Evolutionary conservation across 805 yeast genomes (phyloP), one percentile per base, ranked within the genome.

Genomic region (Limtongia smithiae): DNA sequence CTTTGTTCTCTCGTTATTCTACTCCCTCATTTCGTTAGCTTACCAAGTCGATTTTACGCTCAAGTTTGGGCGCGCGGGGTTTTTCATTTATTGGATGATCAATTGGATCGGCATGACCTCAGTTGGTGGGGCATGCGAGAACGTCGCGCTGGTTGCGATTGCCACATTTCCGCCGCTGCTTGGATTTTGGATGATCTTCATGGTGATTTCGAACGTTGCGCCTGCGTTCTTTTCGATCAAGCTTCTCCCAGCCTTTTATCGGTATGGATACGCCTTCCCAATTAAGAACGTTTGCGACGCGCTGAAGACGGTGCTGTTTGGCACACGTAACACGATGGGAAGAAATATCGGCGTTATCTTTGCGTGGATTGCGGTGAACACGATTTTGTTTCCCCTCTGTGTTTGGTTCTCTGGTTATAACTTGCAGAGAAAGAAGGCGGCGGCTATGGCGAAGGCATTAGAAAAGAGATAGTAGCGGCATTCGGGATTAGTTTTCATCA

Each of bases 111-210:
- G 86, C 6, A 81, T 85, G 85, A 69, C 80, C 55, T 85, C 89
- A 0, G 82, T 84, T 25, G 94, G 93, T 50, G 79, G 84, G 35
- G 81, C 83, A 32, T 83, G 82, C 62, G 91, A 85, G 65, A 79
- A 81, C 51, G 68, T 76, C 59, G 79, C 80, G 0, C 62, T 79
- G 65, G 30, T 83, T 4, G 62, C 76, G 3, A 67, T 81, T 39
- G 66, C 79, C 4, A 45, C 70, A 15, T 72, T 73, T 44, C 90
- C 91, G 1, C 86, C 87, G 30, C 58, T 74, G 46, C 55, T 82
- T 41, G 88, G 89, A 0, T 77, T 83, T 60, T 84, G 90, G 89
- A 61, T 85, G 60, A 69, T 84, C 55, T 71, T 77, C 48, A 85
- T 86, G 79, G 88, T 84, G 51, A 74, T 85, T 48, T 37, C 73